These are phyloP conservation scores for Amoebophrya sp. DNA, from an alignment of 169 alveolate genomes.

Conservation along the genomic window DNA sequence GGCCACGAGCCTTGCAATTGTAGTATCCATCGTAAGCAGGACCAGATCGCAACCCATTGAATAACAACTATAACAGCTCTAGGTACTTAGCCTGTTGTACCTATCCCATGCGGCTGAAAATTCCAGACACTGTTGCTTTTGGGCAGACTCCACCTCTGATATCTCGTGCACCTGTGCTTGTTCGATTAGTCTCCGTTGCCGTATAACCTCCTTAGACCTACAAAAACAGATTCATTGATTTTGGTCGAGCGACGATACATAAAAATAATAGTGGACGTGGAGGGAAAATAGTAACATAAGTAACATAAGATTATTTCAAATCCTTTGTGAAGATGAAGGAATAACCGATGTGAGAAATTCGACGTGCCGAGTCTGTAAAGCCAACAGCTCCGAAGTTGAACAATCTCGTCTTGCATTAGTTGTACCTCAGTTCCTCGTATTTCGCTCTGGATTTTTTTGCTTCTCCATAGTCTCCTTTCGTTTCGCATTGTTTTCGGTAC, in stretches of 20 bases:
- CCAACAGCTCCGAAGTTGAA: too few species aligned
- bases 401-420: too few species aligned
- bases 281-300: not conserved
- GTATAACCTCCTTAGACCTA: not conserved
- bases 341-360: not conserved
- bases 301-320: too few species aligned
- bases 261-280: too few species aligned
- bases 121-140: constrained; percentile 37
- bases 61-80: not conserved
- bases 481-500: not conserved
- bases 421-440: constrained; percentile 40
- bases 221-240: not conserved
- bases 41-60: not conserved
- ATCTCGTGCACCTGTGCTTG: constrained; percentile 41
- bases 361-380: not conserved
- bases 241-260: not conserved
- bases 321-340: not conserved
- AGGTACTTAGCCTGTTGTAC: constrained; percentile 20
- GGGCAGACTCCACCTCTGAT: constrained; percentile 45
- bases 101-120: constrained; percentile 49
- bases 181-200: not conserved
- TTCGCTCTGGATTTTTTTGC: constrained; percentile 42
- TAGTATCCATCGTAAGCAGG: not conserved
- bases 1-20: not conserved
- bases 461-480: constrained; percentile 32